Base-by-base conservation (phyloP, 108 stramenopile genomes). In the Chaetoceros muelleri region DNA sequence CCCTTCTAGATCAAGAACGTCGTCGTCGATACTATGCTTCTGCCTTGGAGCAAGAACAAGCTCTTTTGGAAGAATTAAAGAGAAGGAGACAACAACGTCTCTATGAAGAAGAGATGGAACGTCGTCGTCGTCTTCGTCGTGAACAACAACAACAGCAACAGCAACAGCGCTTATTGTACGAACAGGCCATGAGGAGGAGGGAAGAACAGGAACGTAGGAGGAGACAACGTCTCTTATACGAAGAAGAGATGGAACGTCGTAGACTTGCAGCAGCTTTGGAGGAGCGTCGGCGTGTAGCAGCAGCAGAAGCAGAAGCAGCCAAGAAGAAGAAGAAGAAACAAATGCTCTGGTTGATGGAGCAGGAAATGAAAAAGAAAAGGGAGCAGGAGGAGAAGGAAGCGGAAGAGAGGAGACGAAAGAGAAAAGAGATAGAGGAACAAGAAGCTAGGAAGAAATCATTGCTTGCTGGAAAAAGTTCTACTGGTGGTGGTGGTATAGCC, bases 291-390 rank as follows among this genome's bases (percentile, higher is more conserved):
- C n/a, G n/a, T n/a, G n/a, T n/a, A n/a, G n/a, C n/a, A n/a, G n/a
- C n/a, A n/a, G n/a, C n/a, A n/a, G n/a, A n/a, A n/a, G n/a, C n/a
- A n/a, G n/a, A n/a, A n/a, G n/a, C n/a, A n/a, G n/a, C n/a, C n/a
- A n/a, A n/a, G n/a, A n/a, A n/a, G n/a, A n/a, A 8, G 49, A 51
- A 10, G 19, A 60, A 24, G 29, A 19, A n/a, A 50, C 49, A 18
- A 47, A 27, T 18, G 59, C 52, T 26, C 22, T 51, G 20, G 49
- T 60, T 24, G 59, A 60, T 13, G 59, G 59, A 2, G 59, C 59
- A 20, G 59, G 59, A 29, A 30, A 50, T 30, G 49, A 60, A 24
- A 30, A 1, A 17, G 21, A 51, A 0, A 60, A 60, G 24, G 59
- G 59, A 19, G n/a, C n/a, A n/a, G n/a, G n/a, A n/a, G n/a, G n/a